phyloP scores from a whole-genome alignment of 768 basidiomycete genomes.

The Naganishia onofrii region DNA sequence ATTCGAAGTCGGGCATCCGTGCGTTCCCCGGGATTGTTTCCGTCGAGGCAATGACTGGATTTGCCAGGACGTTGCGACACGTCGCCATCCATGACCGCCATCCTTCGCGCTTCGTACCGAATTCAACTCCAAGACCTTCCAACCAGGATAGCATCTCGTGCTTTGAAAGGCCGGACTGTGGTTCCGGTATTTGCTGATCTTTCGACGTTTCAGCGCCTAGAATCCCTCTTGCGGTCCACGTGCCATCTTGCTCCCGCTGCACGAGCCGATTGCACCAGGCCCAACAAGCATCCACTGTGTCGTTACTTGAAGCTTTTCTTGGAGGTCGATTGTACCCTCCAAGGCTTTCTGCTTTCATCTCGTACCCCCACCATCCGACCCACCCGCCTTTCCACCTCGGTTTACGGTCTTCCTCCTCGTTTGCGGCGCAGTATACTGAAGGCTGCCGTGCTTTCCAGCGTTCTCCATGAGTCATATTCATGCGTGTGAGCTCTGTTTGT shows the following conservation, averaged over 20 bases:
- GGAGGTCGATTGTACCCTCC: constrained; percentile 39
- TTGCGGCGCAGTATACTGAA: not conserved
- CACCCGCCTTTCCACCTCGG: constrained; percentile 48
- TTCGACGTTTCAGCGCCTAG: constrained; percentile 15
- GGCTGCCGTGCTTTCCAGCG: constrained; percentile 24
- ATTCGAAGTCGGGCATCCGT: constrained; percentile 40
- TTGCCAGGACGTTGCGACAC: not conserved
- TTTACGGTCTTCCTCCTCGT: constrained; percentile 20
- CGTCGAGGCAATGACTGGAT: not conserved
- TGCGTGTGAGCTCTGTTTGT: constrained; percentile 10
- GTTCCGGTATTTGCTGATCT: not conserved
- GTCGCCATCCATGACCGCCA: constrained; percentile 30
- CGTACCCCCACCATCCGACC: constrained; percentile 53
- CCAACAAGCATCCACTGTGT: constrained; percentile 44
- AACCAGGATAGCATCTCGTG: constrained; percentile 42
- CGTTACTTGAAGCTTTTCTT: constrained; percentile 17
- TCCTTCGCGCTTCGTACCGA: constrained; percentile 28
- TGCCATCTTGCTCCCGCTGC: constrained; percentile 39
- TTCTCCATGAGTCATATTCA: constrained; percentile 15
- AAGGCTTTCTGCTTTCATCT: constrained; percentile 52
- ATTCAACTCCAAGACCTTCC: constrained; percentile 20
- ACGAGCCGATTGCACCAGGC: constrained; percentile 43
- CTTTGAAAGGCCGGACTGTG: not conserved
- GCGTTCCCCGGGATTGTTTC: not conserved
- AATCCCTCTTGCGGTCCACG: constrained; percentile 44